Percentiles rank a stretch among this genome's conserved stretches.
phyloP scores from a whole-genome alignment of 2,329 filamentous ascomycete genomes.

The Botrytis paeoniae region DNA sequence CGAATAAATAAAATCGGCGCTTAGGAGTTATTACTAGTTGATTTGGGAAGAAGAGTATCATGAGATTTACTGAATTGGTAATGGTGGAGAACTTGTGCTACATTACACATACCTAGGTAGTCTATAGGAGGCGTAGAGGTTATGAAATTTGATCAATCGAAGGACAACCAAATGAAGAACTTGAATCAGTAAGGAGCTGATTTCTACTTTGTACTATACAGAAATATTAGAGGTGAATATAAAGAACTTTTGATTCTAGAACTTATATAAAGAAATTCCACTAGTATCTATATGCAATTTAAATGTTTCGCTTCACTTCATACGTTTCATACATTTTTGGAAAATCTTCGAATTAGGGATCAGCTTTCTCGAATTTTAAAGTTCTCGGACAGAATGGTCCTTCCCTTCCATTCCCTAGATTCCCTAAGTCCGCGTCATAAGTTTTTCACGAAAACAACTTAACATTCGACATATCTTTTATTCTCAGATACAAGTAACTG shows the following conservation, averaged over 20 bases:
- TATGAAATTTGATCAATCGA: conserved; percentile 6
- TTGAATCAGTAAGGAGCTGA: background rate
- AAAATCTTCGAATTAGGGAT: background rate
- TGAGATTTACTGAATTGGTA: background rate
- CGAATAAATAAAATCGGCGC: conserved; percentile 14
- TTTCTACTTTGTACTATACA: background rate
- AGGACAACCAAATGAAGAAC: background rate
- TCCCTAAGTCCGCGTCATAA: conserved; percentile 11
- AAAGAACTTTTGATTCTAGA: background rate
- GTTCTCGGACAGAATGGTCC: background rate
- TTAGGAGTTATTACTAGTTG: conserved; percentile 14
- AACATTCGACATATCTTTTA: conserved; percentile 9
- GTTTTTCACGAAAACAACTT: background rate
- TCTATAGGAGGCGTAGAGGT: background rate
- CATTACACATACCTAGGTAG: background rate
- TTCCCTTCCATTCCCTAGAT: background rate
- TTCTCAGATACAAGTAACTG: background rate
- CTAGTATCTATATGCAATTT: background rate
- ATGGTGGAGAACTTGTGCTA: conserved; percentile 10
- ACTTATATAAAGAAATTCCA: background rate
- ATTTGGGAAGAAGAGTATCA: conserved; percentile 1
- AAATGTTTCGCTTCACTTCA: background rate
- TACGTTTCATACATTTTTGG: background rate
- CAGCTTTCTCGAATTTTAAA: conserved; percentile 1
- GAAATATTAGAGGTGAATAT: background rate